Evolutionary conservation across 495 filamentous ascomycete genomes (phyloP).

Genomic region (Xylaria curta): DNA sequence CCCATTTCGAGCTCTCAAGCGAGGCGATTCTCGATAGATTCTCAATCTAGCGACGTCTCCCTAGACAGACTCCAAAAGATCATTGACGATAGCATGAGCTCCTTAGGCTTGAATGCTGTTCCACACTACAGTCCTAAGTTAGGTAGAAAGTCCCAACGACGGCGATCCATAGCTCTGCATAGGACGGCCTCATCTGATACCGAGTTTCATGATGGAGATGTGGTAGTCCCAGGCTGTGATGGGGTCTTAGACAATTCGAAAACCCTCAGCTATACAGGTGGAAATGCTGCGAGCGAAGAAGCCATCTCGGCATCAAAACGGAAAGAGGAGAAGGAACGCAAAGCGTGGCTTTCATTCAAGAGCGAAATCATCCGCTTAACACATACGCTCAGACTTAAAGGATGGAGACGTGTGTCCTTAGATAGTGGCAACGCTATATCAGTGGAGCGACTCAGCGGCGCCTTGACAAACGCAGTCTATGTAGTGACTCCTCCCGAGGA

Average conservation of each 20-base stretch:
- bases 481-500: slow-evolving; percentile 82
- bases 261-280: slow-evolving; percentile 75
- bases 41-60: slow-evolving; percentile 65
- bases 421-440: slow-evolving; percentile 68
- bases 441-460: slow-evolving; percentile 87
- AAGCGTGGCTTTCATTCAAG: slow-evolving; percentile 83
- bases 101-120: slow-evolving; percentile 48
- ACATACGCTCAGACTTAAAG: slow-evolving; percentile 86
- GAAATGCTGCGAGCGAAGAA: slow-evolving; percentile 58
- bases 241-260: slow-evolving; percentile 85
- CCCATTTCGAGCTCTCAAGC: slow-evolving; percentile 27
- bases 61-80: slow-evolving; percentile 75
- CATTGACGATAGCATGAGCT: slow-evolving; percentile 63
- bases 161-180: slow-evolving; percentile 41
- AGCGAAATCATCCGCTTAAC: slow-evolving; percentile 85
- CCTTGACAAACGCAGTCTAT: slow-evolving; percentile 95
- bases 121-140: slow-evolving; percentile 43
- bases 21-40: slow-evolving; percentile 53
- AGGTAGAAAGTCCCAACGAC: slow-evolving; percentile 41
- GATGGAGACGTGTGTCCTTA: slow-evolving; percentile 85
- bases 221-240: slow-evolving; percentile 77
- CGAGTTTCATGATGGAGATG: slow-evolving; percentile 75
- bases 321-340: slow-evolving; percentile 66
- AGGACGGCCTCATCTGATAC: slow-evolving; percentile 73
- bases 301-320: slow-evolving; percentile 47